Evolutionary conservation across 2,329 filamentous ascomycete genomes (phyloP), one percentile per base, ranked within the genome.

Genomic region (Colletotrichum eremochloae): DNA sequence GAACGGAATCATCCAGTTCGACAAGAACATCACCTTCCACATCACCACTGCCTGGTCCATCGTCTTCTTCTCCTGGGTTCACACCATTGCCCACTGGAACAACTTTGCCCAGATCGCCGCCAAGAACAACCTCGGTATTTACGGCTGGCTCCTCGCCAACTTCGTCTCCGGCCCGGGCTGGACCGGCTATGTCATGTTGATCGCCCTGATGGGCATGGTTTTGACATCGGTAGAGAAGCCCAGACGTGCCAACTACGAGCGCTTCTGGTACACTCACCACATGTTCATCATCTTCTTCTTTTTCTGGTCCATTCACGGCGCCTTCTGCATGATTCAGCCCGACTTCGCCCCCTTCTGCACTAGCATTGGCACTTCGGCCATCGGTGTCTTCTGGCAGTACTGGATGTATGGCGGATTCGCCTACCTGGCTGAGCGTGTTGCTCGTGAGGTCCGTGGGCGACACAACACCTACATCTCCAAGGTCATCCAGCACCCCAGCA

Each of bases 201-300:
- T 93, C 71, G 89, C 91, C 11, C 84, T 97, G 62, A 94, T 93
- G 86, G 90, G 90, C 63, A 96, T 97, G 88, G 92, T 93, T 3
- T 78, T 91, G 36, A 96, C 94, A 0, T 94, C 93, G 11, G 85
- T 93, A 18, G 93, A 96, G 83, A 94, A 93, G 84, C 90, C 91
- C 12, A 89, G 93, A 63, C 90, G 93, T 66, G 92, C 92, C 73
- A 95, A 96, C 84, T 96, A 94, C 80, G 94, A 96, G 81, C 92
- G 93, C 36, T 97, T 96, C 86, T 97, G 94, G 94, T 95, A 95
- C 81, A 94, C 92, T 1, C 94, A 97, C 82, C 94, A 96, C 84
- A 89, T 96, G 80, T 96, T 96, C 81, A 90, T 96, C 82, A 79
- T 96, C 75, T 96, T 96, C 87, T 96, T 96, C 85, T 86, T 96